Percentiles rank a stretch among this genome's conserved stretches.
phyloP scores from a whole-genome alignment of 2,329 filamentous ascomycete species.

The Alternaria gaisen region DNA sequence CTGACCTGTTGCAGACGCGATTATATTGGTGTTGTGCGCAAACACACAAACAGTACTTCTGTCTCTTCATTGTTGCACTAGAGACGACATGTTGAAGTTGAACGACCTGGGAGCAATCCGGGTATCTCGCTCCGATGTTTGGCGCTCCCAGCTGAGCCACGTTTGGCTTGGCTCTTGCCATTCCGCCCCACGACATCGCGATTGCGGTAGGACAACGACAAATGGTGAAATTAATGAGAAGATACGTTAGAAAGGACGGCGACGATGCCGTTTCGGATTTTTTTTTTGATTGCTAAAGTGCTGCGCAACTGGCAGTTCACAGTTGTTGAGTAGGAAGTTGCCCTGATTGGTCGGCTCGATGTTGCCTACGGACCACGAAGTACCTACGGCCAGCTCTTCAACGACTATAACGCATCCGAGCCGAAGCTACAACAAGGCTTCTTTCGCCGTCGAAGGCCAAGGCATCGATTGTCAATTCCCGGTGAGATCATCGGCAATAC shows the following conservation, averaged over 20 bases:
- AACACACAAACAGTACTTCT: conserved; percentile 11
- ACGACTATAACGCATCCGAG: no score
- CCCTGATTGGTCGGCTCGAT: neutral
- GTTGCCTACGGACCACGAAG: neutral
- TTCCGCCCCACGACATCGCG: conserved; percentile 37
- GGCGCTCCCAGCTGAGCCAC: conserved; percentile 28
- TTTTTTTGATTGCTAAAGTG: no score
- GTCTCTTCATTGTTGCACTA: neutral
- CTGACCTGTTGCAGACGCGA: conserved; percentile 8
- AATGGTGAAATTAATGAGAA: no score
- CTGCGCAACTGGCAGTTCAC: neutral
- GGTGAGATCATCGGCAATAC: neutral
- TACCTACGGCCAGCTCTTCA: neutral
- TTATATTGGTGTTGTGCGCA: neutral
- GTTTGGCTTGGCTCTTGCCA: conserved; percentile 38
- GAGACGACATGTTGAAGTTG: neutral
- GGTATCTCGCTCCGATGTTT: neutral
- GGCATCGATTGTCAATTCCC: neutral
- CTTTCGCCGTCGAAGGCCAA: neutral
- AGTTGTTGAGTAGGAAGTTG: neutral
- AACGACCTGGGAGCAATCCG: neutral
- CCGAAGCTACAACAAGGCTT: neutral
- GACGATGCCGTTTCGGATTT: no score
- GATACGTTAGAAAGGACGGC: no score
- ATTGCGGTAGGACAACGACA: no score